Evolutionary conservation across 2,329 filamentous ascomycete genomes (phyloP).

Genomic region (Coniochaeta sp.): DNA sequence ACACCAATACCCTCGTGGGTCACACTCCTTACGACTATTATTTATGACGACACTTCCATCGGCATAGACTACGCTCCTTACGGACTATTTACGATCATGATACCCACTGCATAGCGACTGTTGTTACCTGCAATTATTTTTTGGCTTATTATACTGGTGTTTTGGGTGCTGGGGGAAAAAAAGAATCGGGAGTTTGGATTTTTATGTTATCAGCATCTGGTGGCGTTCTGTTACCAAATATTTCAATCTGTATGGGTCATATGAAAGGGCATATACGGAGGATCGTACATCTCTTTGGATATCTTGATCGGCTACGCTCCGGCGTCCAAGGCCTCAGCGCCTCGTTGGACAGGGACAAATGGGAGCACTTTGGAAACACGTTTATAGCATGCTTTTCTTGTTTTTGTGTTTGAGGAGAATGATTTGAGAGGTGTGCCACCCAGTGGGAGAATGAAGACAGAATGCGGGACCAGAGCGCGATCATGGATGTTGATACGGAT

Average conservation of each 20-base stretch:
- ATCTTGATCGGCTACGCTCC: not conserved
- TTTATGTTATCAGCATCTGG: not conserved
- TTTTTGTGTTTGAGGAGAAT: not conserved
- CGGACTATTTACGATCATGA: conserved; percentile 29
- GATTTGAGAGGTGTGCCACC: not conserved
- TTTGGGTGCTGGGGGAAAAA: not conserved
- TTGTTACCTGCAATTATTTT: conserved; percentile 19
- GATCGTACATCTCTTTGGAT: not conserved
- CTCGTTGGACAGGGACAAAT: not conserved
- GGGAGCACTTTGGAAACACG: not conserved
- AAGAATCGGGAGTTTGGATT: not conserved
- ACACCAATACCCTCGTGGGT: conserved; percentile 23
- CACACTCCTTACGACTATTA: conserved; percentile 24
- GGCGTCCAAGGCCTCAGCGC: not conserved
- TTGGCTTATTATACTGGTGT: conserved; percentile 7
- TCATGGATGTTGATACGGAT: not conserved
- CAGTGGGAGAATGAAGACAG: not conserved
- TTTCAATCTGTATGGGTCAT: not conserved
- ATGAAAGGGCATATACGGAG: not conserved
- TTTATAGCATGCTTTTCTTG: not conserved
- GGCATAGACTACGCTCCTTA: conserved; percentile 38
- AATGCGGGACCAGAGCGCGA: not conserved
- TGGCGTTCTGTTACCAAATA: not conserved
- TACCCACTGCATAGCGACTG: conserved; percentile 50
- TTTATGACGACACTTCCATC: conserved; percentile 24